These are phyloP conservation scores for Phytophthora rubi DNA, from an alignment of 352 stramenopile genomes.

Conservation along the genomic window DNA sequence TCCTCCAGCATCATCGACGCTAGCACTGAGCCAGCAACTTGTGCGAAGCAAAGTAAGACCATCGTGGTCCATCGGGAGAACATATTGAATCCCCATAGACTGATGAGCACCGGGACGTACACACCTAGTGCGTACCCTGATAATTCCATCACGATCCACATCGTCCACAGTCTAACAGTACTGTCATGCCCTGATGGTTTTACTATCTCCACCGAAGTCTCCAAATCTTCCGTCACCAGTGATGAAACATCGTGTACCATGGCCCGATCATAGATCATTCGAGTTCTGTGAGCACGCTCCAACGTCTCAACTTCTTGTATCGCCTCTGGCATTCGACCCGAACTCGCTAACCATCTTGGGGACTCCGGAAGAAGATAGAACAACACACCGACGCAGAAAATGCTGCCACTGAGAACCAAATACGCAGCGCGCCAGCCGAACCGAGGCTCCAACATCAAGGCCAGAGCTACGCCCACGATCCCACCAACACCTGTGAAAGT, in stretches of 20 bases:
- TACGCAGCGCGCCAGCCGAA: slow-evolving; percentile 44
- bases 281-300: neutral
- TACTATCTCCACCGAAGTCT: neutral
- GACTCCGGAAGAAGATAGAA: slow-evolving; percentile 39
- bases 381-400: slow-evolving; percentile 31
- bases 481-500: slow-evolving; percentile 37
- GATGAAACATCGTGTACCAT: neutral
- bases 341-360: slow-evolving; percentile 39
- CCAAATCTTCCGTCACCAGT: neutral
- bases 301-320: neutral
- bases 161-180: slow-evolving; percentile 21
- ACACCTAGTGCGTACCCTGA: slow-evolving; percentile 34
- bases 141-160: slow-evolving; percentile 38
- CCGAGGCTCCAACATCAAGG: slow-evolving; percentile 28
- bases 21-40: slow-evolving; percentile 25
- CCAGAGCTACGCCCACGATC: slow-evolving; percentile 29
- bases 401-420: slow-evolving; percentile 15
- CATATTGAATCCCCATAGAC: slow-evolving; percentile 37
- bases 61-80: slow-evolving; percentile 27
- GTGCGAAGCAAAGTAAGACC: slow-evolving; percentile 8
- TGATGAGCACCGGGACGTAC: slow-evolving; percentile 34
- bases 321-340: slow-evolving; percentile 6
- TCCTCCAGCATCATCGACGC: slow-evolving; percentile 19
- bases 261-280: neutral
- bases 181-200: neutral